These are phyloP conservation scores for Geosiphon pyriformis DNA, from an alignment of 192 early-diverging fungal genomes.

Conservation along the genomic window DNA sequence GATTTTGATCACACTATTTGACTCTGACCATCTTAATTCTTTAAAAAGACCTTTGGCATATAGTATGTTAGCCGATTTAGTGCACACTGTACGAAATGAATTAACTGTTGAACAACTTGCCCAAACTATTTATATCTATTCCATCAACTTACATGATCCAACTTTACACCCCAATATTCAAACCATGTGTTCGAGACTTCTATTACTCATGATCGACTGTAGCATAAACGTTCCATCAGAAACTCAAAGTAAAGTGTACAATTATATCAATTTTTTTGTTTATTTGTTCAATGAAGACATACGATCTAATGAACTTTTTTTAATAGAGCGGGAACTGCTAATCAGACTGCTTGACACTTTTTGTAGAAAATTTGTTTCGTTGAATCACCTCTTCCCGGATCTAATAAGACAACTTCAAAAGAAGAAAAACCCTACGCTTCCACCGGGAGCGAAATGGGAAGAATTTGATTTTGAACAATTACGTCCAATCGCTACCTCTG, in stretches of 20 bases:
- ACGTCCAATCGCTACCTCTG: constrained; percentile 47
- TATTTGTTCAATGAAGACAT: neutral
- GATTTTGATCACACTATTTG: neutral
- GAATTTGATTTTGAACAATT: constrained; percentile 56
- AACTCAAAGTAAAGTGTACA: constrained; percentile 1
- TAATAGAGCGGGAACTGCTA: constrained; percentile 62
- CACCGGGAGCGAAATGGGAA: constrained; percentile 15
- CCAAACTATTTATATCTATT: constrained; percentile 84
- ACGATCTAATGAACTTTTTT: neutral
- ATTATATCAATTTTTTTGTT: neutral
- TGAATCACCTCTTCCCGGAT: constrained; percentile 60
- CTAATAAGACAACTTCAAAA: constrained; percentile 53
- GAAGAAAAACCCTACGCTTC: constrained; percentile 34
- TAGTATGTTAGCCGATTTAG: constrained; percentile 91
- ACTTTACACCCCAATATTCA: constrained; percentile 88
- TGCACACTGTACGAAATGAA: constrained; percentile 89
- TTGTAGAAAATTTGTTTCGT: constrained; percentile 62
- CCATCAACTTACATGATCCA: constrained; percentile 87
- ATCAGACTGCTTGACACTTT: constrained; percentile 85
- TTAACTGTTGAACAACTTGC: constrained; percentile 76
- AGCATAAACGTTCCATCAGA: constrained; percentile 61
- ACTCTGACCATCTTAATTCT: too few relatives aligned
- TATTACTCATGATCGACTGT: constrained; percentile 87
- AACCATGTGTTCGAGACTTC: constrained; percentile 93
- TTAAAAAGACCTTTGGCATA: constrained; percentile 77